phyloP scores from a whole-genome alignment of 2,329 filamentous ascomycete genomes.

The Pyrenophora teres region DNA sequence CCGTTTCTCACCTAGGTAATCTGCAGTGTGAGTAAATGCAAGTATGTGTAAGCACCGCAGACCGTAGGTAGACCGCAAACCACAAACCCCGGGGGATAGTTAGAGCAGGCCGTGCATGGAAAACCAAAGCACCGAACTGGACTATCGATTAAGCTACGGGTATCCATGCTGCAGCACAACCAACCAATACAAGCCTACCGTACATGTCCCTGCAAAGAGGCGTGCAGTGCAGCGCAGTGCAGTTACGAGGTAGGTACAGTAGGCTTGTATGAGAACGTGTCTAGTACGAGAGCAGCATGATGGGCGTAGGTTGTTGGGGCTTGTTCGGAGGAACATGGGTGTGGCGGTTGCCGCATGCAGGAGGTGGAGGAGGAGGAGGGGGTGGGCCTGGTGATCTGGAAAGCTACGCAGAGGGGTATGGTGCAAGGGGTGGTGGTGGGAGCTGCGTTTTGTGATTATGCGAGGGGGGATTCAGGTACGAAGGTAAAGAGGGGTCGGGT shows the following conservation, averaged over 20 bases:
- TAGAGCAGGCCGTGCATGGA: no score
- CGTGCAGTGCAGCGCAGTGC: neutral
- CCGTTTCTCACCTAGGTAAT: no score
- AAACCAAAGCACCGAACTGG: neutral
- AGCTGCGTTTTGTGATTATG: neutral
- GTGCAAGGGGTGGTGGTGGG: neutral
- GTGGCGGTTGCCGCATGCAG: neutral
- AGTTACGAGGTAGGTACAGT: slow-evolving; percentile 1
- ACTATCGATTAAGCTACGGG: slow-evolving; percentile 14
- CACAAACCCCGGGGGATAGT: no score
- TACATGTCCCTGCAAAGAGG: neutral
- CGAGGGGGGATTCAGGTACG: slow-evolving; percentile 1
- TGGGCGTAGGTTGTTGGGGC: no score
- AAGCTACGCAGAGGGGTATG: slow-evolving; percentile 8
- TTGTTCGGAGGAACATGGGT: slow-evolving; percentile 10
- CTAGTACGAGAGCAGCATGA: no score
- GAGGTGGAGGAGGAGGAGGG: neutral
- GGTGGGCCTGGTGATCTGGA: slow-evolving; percentile 1
- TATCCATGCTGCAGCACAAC: no score
- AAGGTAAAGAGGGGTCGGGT: neutral
- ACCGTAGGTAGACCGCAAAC: no score
- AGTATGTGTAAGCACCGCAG: no score
- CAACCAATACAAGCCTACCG: no score
- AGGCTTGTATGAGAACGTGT: neutral
- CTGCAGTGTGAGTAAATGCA: no score